phyloP scores from a whole-genome alignment of 306 rosid genomes.

The Erythrophleum fordii region DNA sequence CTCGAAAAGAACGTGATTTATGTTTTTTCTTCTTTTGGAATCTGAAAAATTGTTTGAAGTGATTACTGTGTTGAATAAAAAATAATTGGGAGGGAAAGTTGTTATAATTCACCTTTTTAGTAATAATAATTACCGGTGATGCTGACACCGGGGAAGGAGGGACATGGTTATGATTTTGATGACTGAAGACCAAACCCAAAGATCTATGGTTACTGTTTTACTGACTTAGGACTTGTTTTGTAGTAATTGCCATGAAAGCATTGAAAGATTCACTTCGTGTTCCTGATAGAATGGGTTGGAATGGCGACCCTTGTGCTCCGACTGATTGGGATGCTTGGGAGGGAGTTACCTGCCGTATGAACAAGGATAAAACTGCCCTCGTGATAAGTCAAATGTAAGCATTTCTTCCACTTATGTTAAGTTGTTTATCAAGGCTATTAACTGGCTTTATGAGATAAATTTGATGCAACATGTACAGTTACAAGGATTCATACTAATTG shows the following conservation, averaged over 20 bases:
- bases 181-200: neutral
- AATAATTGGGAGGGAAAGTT: neutral
- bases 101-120: neutral
- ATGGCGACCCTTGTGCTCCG: constrained; percentile 99
- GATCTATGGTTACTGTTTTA: constrained; percentile 12
- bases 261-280: constrained; percentile 84
- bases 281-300: constrained; percentile 99
- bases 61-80: neutral
- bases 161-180: neutral
- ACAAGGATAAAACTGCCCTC: constrained; percentile 61
- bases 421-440: neutral
- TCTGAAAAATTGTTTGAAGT: constrained; percentile 12
- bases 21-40: neutral
- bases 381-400: constrained; percentile 81
- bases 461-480: neutral
- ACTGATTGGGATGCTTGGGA: constrained; percentile 98
- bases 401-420: constrained; percentile 10
- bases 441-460: neutral
- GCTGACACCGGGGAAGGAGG: constrained; percentile 8
- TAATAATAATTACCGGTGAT: neutral
- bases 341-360: constrained; percentile 85
- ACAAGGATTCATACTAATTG: neutral
- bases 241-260: constrained; percentile 83
- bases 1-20: neutral
- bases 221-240: constrained; percentile 33